Percentiles rank a stretch among this genome's conserved stretches.
Evolutionary conservation across 345 rosid genomes (phyloP).

Genomic region (Angophora floribunda): DNA sequence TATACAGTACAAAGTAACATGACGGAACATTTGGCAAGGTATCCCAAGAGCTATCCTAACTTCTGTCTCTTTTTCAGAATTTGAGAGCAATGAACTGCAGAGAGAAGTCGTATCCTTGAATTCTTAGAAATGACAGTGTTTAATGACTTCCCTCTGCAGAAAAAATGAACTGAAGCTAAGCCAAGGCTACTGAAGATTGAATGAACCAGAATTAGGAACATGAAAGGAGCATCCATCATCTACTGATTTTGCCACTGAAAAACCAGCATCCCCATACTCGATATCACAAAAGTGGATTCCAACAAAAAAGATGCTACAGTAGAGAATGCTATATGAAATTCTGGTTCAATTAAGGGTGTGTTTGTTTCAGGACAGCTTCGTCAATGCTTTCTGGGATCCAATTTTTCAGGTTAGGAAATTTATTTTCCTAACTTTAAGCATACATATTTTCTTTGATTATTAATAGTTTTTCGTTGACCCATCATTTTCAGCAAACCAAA

Average conservation of each 20-base stretch:
- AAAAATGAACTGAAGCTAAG: background rate
- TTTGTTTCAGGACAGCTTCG: background rate
- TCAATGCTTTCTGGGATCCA: background rate
- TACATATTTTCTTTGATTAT: rapidly evolving
- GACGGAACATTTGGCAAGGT: background rate
- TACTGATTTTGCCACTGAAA: background rate
- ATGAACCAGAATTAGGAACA: background rate
- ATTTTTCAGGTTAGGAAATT: background rate
- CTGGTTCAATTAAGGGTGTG: background rate
- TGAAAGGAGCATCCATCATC: background rate
- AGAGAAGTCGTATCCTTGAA: background rate
- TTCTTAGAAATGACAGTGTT: background rate
- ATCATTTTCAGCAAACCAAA: background rate
- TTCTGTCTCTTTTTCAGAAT: background rate
- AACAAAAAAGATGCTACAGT: background rate
- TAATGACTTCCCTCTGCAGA: background rate
- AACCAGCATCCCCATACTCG: background rate
- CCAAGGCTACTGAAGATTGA: background rate
- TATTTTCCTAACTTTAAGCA: background rate
- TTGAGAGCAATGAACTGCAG: background rate
- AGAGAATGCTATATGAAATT: background rate
- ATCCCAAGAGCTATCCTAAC: background rate
- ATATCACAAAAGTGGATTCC: background rate
- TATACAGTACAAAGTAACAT: background rate
- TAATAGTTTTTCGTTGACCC: background rate